phyloP scores from a whole-genome alignment of 2,329 filamentous ascomycete genomes.

The Metarhizium anisopliae region DNA sequence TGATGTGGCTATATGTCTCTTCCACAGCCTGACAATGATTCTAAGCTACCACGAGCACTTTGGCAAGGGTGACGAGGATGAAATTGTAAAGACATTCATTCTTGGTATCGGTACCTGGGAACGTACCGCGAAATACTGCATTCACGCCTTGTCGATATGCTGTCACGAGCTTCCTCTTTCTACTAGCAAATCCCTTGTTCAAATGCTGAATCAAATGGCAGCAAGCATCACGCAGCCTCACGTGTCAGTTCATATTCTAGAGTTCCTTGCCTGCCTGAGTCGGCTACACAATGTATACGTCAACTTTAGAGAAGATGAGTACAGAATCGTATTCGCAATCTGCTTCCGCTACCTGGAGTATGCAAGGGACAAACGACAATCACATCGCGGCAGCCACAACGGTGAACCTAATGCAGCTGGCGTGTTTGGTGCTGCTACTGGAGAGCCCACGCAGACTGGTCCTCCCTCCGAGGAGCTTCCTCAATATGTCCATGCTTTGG shows the following conservation, averaged over 20 bases:
- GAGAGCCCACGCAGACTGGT: conserved; percentile 24
- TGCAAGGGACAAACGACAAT: conserved; percentile 58
- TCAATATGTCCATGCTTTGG: conserved; percentile 87
- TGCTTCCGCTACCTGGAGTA: conserved; percentile 91
- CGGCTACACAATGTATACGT: conserved; percentile 76
- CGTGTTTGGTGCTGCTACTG: conserved; percentile 11
- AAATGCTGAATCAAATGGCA: conserved; percentile 85
- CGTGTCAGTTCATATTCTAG: conserved; percentile 87
- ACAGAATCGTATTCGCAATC: conserved; percentile 88
- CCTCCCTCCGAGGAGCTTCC: conserved; percentile 62
- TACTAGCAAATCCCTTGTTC: conserved; percentile 75
- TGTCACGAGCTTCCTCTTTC: conserved; percentile 89
- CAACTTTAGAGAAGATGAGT: conserved; percentile 86
- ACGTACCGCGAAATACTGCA: conserved; percentile 81
- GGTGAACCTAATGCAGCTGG: conserved; percentile 31
- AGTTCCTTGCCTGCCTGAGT: conserved; percentile 86
- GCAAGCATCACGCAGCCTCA: conserved; percentile 91
- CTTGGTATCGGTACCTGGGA: conserved; percentile 78
- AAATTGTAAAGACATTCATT: conserved; percentile 79
- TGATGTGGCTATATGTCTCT: conserved; percentile 82
- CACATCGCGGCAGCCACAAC: conserved; percentile 34
- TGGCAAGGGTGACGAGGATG: conserved; percentile 76
- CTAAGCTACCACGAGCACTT: conserved; percentile 86
- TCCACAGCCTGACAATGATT: conserved; percentile 78
- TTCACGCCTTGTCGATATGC: conserved; percentile 89